Percentiles rank a stretch among this genome's conserved stretches.
These are phyloP conservation scores for Pyrenophora tritici-repentis DNA, from an alignment of 2,329 filamentous ascomycete species.

Conservation along the genomic window DNA sequence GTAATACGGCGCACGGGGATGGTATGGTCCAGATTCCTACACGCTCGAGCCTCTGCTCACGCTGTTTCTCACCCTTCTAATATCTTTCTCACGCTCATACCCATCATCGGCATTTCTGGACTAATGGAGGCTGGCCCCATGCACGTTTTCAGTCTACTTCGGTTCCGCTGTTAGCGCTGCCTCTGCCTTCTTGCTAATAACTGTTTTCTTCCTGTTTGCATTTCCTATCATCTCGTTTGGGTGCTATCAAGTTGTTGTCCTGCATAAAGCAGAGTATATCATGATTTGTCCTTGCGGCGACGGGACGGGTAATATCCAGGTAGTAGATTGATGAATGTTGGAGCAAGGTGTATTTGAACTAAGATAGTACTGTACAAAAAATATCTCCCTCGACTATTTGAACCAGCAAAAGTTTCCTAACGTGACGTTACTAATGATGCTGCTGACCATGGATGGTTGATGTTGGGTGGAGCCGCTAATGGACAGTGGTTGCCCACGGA, in stretches of 20 bases:
- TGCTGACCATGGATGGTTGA: neutral
- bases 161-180: constrained; percentile 27
- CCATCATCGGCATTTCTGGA: constrained; percentile 43
- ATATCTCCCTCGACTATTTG: neutral
- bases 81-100: constrained; percentile 46
- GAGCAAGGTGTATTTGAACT: constrained; percentile 21
- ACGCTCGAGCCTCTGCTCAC: constrained; percentile 44
- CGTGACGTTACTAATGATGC: neutral
- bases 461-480: constrained; percentile 5
- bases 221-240: constrained; percentile 22
- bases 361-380: constrained; percentile 37
- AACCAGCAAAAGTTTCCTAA: neutral
- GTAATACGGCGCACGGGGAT: constrained; percentile 44
- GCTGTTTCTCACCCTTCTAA: constrained; percentile 41
- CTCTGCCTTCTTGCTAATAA: constrained; percentile 34
- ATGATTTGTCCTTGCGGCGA: constrained; percentile 33
- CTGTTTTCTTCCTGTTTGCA: constrained; percentile 26
- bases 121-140: constrained; percentile 48
- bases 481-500: constrained; percentile 7
- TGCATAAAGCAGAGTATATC: constrained; percentile 47
- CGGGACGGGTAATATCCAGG: constrained; percentile 20
- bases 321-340: constrained; percentile 28
- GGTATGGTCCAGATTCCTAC: constrained; percentile 41
- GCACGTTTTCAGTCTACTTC: constrained; percentile 34
- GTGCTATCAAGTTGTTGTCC: constrained; percentile 26